Evolutionary conservation across 371 early-diverging fungal species (phyloP).

Genomic region (Haplosporangium sp.): DNA sequence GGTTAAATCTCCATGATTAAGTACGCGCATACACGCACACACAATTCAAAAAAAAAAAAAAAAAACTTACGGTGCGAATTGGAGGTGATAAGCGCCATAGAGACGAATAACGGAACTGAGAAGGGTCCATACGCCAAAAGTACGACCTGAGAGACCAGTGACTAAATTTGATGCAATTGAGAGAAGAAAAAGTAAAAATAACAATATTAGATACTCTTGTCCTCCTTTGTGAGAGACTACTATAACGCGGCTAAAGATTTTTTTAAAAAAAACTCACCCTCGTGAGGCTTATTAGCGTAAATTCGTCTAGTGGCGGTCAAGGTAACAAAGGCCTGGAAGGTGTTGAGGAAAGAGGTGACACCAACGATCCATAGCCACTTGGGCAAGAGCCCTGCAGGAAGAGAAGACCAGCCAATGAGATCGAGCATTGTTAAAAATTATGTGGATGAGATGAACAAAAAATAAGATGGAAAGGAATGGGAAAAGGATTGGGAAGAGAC

Average conservation of each 20-base stretch:
- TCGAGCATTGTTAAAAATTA: constrained; percentile 43
- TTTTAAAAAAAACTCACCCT: constrained; percentile 54
- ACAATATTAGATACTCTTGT: background rate
- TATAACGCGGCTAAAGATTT: too few relatives aligned
- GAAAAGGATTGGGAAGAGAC: constrained; percentile 3
- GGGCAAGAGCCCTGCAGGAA: constrained; percentile 74
- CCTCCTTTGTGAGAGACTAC: background rate
- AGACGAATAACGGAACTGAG: constrained; percentile 80
- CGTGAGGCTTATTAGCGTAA: constrained; percentile 71
- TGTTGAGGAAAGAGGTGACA: constrained; percentile 79
- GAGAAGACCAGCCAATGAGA: constrained; percentile 55
- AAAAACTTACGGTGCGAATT: constrained; percentile 71
- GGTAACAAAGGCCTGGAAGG: constrained; percentile 78
- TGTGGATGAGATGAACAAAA: background rate
- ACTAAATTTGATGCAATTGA: constrained; percentile 58
- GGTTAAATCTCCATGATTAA: too few relatives aligned
- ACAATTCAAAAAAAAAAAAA: background rate
- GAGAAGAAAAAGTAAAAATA: background rate
- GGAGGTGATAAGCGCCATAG: constrained; percentile 81
- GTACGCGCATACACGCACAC: background rate
- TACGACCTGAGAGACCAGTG: constrained; percentile 74
- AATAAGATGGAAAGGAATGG: background rate
- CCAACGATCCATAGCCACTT: constrained; percentile 79
- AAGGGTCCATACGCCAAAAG: constrained; percentile 87
- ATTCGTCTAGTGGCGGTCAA: constrained; percentile 74